phyloP scores from a whole-genome alignment of 2,329 filamentous ascomycete species.

The Aschersonia sp. region DNA sequence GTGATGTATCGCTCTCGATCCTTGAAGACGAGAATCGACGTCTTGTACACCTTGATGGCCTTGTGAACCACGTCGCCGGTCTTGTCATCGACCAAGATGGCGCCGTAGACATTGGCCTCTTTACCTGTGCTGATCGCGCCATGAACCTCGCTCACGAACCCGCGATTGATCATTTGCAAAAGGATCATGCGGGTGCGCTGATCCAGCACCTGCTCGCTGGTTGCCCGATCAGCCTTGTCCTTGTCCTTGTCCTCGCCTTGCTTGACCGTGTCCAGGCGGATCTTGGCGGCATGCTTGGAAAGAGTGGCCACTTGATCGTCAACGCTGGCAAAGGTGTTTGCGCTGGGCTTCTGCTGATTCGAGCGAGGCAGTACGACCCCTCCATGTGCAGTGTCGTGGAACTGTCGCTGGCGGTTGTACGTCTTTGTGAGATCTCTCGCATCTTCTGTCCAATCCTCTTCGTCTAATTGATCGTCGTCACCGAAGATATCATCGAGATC shows the following conservation, averaged over 20 bases:
- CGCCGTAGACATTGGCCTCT: conserved; percentile 95
- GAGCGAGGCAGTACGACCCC: conserved; percentile 46
- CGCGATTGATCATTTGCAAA: conserved; percentile 87
- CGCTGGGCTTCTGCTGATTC: conserved; percentile 64
- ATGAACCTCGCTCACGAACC: conserved; percentile 79
- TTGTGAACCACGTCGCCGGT: conserved; percentile 49
- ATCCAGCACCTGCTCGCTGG: conserved; percentile 87
- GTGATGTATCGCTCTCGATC: conserved; percentile 92
- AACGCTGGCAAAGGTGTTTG: conserved; percentile 65
- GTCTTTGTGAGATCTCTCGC: conserved; percentile 66
- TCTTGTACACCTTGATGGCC: conserved; percentile 99
- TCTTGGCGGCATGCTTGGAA: conserved; percentile 71
- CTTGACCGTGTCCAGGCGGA: conserved; percentile 58
- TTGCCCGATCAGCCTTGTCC: conserved; percentile 87
- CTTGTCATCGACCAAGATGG: conserved; percentile 47
- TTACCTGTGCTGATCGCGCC: conserved; percentile 94
- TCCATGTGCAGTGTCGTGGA: conserved; percentile 29
- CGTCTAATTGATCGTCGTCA: conserved; percentile 39
- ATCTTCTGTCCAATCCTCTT: conserved; percentile 45
- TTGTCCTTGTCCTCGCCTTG: conserved; percentile 42
- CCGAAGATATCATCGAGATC: conserved; percentile 26
- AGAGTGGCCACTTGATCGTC: conserved; percentile 84
- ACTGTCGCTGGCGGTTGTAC: conserved; percentile 70
- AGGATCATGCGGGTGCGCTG: conserved; percentile 90
- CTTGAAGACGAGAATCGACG: conserved; percentile 93